A percentile compares a stretch with the other conserved stretches of the same genome.
Conservation (phyloP, 257 asterid genomes). For the Solanum boliviense region DNA sequence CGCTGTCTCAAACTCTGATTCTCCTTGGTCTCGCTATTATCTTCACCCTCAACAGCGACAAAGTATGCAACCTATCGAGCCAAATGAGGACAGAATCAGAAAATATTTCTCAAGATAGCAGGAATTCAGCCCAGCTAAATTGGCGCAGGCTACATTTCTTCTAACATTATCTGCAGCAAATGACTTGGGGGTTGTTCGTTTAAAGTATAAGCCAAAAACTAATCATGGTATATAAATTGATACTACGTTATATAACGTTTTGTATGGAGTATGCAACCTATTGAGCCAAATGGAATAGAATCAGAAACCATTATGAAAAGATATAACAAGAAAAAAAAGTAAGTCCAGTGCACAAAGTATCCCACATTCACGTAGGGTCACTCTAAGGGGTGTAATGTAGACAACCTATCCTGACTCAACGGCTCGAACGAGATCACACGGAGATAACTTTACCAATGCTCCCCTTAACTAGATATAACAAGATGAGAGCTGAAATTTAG, state of each 20-base stretch:
- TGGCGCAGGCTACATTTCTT: neutral
- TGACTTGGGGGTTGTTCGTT: too few relatives aligned
- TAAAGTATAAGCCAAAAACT: too few relatives aligned
- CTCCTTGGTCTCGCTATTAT: constrained; percentile 19
- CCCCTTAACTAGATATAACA: too few relatives aligned
- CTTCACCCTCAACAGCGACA: constrained; percentile 63
- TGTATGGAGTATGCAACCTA: neutral
- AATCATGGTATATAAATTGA: too few relatives aligned
- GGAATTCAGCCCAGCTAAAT: neutral
- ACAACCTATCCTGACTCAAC: too few relatives aligned
- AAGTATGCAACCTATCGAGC: constrained; percentile 66
- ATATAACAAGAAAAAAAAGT: neutral
- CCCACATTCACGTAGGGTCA: neutral
- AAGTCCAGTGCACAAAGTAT: neutral
- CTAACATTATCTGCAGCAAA: neutral
- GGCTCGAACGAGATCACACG: too few relatives aligned
- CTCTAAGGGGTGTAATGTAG: neutral
- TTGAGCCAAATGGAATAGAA: neutral
- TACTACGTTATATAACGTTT: too few relatives aligned
- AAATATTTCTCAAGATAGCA: too few relatives aligned
- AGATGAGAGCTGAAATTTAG: too few relatives aligned
- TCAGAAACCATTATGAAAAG: neutral
- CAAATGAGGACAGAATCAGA: neutral
- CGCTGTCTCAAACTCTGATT: constrained; percentile 38
- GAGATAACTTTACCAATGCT: too few relatives aligned